These are phyloP conservation scores for Apostasia shenzhenica DNA, from an alignment of 106 monocot genomes.

Conservation along the genomic window DNA sequence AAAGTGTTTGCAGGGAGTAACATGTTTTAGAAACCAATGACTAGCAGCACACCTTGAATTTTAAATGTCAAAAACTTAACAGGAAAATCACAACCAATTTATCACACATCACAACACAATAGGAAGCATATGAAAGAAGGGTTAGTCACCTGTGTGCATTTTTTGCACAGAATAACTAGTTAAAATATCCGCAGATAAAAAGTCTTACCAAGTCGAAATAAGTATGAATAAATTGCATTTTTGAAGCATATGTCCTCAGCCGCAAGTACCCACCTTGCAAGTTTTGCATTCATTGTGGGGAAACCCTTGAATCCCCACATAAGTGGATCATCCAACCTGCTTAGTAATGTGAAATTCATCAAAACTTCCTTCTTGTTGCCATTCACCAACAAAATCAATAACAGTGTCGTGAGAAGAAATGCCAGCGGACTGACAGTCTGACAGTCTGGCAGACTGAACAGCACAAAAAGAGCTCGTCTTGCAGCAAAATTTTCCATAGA, in stretches of 20 bases:
- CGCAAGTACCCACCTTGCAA: constrained; percentile 84
- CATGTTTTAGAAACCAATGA: too few species aligned
- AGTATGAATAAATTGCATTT: constrained; percentile 67
- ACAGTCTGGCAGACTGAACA: not conserved
- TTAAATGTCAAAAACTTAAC: too few species aligned
- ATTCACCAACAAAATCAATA: not conserved
- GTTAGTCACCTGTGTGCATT: too few species aligned
- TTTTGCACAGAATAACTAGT: too few species aligned
- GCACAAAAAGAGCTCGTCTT: not conserved
- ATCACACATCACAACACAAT: too few species aligned
- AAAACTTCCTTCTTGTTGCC: constrained; percentile 2
- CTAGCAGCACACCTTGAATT: too few species aligned
- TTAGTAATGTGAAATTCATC: constrained; percentile 3
- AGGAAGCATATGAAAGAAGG: too few species aligned
- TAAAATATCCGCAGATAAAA: not conserved
- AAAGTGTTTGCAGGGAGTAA: too few species aligned
- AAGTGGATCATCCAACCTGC: constrained; percentile 94
- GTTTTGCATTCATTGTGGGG: constrained; percentile 68
- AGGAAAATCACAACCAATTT: too few species aligned
- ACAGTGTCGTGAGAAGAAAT: not conserved
- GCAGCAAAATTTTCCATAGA: not conserved
- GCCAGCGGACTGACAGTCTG: too few species aligned
- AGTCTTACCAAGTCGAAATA: constrained; percentile 78
- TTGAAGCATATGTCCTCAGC: constrained; percentile 99
- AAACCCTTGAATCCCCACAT: constrained; percentile 98